Percentiles rank a stretch among this genome's conserved stretches.
These are phyloP conservation scores for Wallacemonas sp. DNA, from an alignment of 208 protist species.

Conservation along the genomic window DNA sequence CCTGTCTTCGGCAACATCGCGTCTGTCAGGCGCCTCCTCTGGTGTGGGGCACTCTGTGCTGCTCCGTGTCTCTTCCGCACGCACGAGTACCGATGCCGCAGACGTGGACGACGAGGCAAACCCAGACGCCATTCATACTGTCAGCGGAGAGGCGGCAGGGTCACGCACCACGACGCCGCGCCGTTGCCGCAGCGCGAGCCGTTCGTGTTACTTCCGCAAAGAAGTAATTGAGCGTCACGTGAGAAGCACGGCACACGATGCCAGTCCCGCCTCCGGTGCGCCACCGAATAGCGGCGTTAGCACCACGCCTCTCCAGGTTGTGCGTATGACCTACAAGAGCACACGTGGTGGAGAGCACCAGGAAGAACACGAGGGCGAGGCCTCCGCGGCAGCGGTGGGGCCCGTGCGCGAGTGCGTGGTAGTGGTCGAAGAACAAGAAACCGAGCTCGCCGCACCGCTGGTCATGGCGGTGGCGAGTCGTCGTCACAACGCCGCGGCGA, in stretches of 20 bases:
- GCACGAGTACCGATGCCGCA: background rate
- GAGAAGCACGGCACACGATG: too few species aligned
- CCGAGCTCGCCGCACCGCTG: background rate
- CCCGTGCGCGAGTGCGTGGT: background rate
- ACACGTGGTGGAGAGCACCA: background rate
- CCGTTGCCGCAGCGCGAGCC: background rate
- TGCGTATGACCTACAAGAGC: conserved; percentile 11
- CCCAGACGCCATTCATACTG: background rate
- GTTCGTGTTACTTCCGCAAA: conserved; percentile 10
- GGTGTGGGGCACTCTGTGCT: background rate
- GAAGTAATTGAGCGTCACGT: conserved; percentile 2
- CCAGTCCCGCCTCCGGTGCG: background rate
- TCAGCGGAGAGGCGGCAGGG: background rate
- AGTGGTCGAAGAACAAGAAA: conserved; percentile 10
- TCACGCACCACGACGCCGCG: background rate
- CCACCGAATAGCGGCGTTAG: too few species aligned
- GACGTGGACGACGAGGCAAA: background rate
- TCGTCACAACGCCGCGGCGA: background rate
- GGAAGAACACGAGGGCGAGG: background rate
- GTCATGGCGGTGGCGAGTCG: background rate
- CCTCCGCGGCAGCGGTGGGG: background rate
- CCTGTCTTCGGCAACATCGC: background rate
- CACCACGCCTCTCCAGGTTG: background rate
- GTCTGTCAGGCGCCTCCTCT: background rate
- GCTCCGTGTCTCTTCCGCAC: background rate